Base-by-base conservation (phyloP, 352 stramenopile species). In the Globisporangium nunn region DNA sequence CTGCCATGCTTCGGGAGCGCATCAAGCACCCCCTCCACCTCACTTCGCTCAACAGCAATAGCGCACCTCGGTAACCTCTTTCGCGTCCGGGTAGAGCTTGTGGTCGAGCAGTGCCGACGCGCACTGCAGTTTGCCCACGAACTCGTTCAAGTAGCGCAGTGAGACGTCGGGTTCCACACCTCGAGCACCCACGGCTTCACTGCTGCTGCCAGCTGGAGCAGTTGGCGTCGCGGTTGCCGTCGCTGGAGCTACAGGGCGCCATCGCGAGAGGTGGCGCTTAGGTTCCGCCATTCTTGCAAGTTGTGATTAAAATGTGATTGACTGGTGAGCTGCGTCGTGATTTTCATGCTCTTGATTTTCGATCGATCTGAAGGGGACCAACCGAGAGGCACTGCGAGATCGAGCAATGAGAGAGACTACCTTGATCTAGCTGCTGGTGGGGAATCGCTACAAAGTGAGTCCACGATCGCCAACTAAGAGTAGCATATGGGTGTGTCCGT, bases 101-200 rank as follows among this genome's bases (percentile, higher is more conserved):
- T 87, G 75, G 52, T 87, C 73, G 29, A 93, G 74, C 45, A 93
- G 59, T 8, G 71, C 66, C 33, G 83, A 66, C 8, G 78, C 72
- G 63, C 83, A 93, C 55, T 88, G 78, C 54, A 93, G 51, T 55
- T 88, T 84, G 57, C 77, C 79, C 37, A 93, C 79, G 50, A 93
- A 93, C 59, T 93, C 83, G 58, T 93, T 84, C 59, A 93, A 66
- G 57, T 93, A 93, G 11, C 83, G 81, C 60, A 93, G 55, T 49
- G 83, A 91, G 11, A 83, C 66, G 14, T 65, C 69, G 39, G 66
- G 59, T 3, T 56, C 6, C 10, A 10, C 2, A 12, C 37, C 37
- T 48, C 45, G 0, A 8, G 49, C 41, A 54, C 23, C 33, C 6
- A 29, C 10, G 17, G 46, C 40, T 0, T 35, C 45, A 37, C 39